A percentile compares a stretch with the other conserved stretches of the same genome.
Conservation (phyloP, 305 asterid species). For the Fraxinus angustifolia region DNA sequence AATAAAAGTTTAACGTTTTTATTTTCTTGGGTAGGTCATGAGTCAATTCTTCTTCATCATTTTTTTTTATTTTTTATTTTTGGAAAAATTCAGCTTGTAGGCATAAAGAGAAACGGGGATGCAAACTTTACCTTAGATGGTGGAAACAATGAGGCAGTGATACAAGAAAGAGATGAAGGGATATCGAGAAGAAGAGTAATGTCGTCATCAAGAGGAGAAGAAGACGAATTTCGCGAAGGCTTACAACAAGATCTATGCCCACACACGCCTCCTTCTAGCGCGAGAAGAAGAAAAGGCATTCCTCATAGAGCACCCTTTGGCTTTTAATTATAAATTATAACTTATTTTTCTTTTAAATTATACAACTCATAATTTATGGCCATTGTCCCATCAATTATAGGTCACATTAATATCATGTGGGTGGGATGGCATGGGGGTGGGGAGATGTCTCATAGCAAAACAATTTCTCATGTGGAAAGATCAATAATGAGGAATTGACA, state of each 20-base stretch:
- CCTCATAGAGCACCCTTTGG: slow-evolving; percentile 94
- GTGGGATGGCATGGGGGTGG: no score
- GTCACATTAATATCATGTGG: no score
- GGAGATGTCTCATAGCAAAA: no score
- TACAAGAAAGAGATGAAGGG: slow-evolving; percentile 32
- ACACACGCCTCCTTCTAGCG: slow-evolving; percentile 72
- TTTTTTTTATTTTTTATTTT: neutral
- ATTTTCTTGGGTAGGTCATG: neutral
- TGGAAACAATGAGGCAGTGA: neutral
- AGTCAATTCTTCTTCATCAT: neutral
- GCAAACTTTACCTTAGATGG: slow-evolving; percentile 26
- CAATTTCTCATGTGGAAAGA: slow-evolving; percentile 14
- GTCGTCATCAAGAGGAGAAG: neutral
- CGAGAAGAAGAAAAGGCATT: slow-evolving; percentile 95
- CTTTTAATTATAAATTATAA: slow-evolving; percentile 35
- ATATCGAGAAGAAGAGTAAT: slow-evolving; percentile 30
- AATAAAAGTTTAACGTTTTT: neutral
- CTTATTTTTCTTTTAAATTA: slow-evolving; percentile 20
- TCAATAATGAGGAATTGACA: slow-evolving; percentile 62
- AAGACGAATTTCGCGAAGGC: slow-evolving; percentile 60
- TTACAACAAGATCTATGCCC: slow-evolving; percentile 83
- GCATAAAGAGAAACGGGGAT: slow-evolving; percentile 78
- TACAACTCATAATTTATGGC: slow-evolving; percentile 52
- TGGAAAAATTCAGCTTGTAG: slow-evolving; percentile 48
- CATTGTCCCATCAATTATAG: neutral